Conservation (phyloP, 2,329 filamentous ascomycete species). For the Aspergillus hiratsukae region DNA sequence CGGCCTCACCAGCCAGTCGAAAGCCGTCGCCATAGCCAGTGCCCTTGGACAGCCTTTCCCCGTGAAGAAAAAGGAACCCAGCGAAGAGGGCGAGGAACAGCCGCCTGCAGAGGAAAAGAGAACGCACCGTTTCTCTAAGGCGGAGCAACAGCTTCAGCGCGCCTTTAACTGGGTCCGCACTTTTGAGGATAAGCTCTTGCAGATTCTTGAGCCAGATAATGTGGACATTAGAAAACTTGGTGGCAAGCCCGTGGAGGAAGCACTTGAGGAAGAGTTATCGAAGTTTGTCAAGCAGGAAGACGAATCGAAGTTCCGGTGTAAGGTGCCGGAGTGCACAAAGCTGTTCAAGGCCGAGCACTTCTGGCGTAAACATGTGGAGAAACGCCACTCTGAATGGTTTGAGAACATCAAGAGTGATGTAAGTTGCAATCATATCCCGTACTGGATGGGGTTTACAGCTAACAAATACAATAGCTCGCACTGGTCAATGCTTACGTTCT, state of each 20-base stretch:
- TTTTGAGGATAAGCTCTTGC: slow-evolving; percentile 92
- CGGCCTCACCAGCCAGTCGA: slow-evolving; percentile 76
- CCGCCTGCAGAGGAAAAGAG: slow-evolving; percentile 68
- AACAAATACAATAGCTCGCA: slow-evolving; percentile 58
- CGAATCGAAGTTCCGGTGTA: slow-evolving; percentile 93
- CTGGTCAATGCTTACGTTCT: slow-evolving; percentile 93
- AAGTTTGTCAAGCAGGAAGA: slow-evolving; percentile 97
- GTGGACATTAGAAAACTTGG: slow-evolving; percentile 87
- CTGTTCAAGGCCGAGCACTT: slow-evolving; percentile 96
- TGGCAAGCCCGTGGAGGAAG: slow-evolving; percentile 80
- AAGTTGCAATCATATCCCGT: slow-evolving; percentile 34
- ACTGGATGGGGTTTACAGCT: slow-evolving; percentile 19
- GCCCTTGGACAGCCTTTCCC: slow-evolving; percentile 80
- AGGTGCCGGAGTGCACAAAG: slow-evolving; percentile 92
- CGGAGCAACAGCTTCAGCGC: slow-evolving; percentile 85
- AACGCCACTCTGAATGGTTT: slow-evolving; percentile 86
- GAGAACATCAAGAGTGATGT: slow-evolving; percentile 78
- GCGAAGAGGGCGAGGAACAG: slow-evolving; percentile 60
- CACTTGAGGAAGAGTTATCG: slow-evolving; percentile 74
- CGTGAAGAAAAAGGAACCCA: slow-evolving; percentile 66
- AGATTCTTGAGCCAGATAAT: slow-evolving; percentile 84
- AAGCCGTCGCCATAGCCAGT: slow-evolving; percentile 79
- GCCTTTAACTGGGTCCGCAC: slow-evolving; percentile 99
- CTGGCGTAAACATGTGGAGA: slow-evolving; percentile 97
- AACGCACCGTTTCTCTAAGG: slow-evolving; percentile 67